phyloP scores from a whole-genome alignment of 192 early-diverging fungal species.

The Allomyces arbusculus region DNA sequence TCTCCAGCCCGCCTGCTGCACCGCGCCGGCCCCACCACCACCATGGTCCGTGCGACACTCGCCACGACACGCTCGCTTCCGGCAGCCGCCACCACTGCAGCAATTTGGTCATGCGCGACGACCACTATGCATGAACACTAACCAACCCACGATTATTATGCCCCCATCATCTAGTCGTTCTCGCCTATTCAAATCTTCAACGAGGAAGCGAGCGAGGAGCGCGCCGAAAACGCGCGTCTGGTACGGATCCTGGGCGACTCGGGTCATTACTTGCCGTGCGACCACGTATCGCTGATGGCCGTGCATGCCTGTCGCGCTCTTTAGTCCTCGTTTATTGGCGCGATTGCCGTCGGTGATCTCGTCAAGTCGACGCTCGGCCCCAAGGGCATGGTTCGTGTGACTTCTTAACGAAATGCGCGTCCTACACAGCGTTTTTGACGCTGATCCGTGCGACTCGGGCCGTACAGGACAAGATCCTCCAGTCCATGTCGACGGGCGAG shows the following conservation, averaged over 20 bases:
- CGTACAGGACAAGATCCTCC: conserved; percentile 85
- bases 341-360: conserved; percentile 95
- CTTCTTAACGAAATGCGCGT: background rate
- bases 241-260: conserved; percentile 21
- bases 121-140: too few species aligned
- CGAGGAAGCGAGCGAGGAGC: conserved; percentile 84
- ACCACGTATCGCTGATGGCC: conserved; percentile 2
- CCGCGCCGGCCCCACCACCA: too few species aligned
- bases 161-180: conserved; percentile 3
- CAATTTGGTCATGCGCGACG: too few species aligned
- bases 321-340: conserved; percentile 85
- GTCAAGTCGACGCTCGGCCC: conserved; percentile 94
- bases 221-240: conserved; percentile 93
- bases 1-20: too few species aligned
- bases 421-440: background rate
- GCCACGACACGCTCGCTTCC: too few species aligned
- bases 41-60: too few species aligned
- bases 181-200: conserved; percentile 84
- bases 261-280: background rate
- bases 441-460: conserved; percentile 1
- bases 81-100: too few species aligned
- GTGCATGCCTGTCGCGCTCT: conserved; percentile 1
- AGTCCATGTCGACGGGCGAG: conserved; percentile 65
- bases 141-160: too few species aligned
- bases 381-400: conserved; percentile 71